Evolutionary conservation across 352 stramenopile genomes (phyloP), one percentile per base, ranked within the genome.

Genomic region (Pythium apleroticum): DNA sequence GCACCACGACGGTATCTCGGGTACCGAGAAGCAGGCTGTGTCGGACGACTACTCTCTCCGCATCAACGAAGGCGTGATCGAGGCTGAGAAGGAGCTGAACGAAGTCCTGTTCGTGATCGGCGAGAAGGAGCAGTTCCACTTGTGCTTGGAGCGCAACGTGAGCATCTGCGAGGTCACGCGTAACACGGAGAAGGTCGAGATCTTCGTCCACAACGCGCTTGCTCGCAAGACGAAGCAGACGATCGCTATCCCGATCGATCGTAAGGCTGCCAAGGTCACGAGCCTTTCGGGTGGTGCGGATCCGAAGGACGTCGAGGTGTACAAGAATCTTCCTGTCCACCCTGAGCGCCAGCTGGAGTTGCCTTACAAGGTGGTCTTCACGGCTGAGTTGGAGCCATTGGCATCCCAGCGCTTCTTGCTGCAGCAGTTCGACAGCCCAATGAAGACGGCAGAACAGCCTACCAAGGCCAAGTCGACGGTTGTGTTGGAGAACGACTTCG

Each of bases 1-100:
- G 78, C 97, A 99, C 74, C 97, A 99, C 68, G 97, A 99, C 65
- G 96, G 82, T 31, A 82, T 99, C 7, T 95, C 91, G 3, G 97
- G 97, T 53, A 99, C 96, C 10, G 89, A 97, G 55, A 98, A 98
- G 69, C 96, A 99, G 71, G 84, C 84, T 39, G 97, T 99, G 1
- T 85, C 95, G 0, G 84, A 98, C 67, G 97, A 99, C 76, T 99
- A 99, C 63, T 78, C 88, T 2, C 89, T 98, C 52, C 81, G 90
- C 39, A 80, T 99, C 33, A 85, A 95, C 33, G 82, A 90, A 57
- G 95, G 93, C 17, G 75, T 94, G 50, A 65, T 88, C 5, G 65
- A 85, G 11, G 80, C 81, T 0, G 65, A 86, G 54, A 87, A 87
- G 66, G 75, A 84, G 46, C 52, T 93, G 65, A 91, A 91, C 41